Conservation (phyloP, 2,329 filamentous ascomycete species). For the Orbilia blumenaviensis region DNA sequence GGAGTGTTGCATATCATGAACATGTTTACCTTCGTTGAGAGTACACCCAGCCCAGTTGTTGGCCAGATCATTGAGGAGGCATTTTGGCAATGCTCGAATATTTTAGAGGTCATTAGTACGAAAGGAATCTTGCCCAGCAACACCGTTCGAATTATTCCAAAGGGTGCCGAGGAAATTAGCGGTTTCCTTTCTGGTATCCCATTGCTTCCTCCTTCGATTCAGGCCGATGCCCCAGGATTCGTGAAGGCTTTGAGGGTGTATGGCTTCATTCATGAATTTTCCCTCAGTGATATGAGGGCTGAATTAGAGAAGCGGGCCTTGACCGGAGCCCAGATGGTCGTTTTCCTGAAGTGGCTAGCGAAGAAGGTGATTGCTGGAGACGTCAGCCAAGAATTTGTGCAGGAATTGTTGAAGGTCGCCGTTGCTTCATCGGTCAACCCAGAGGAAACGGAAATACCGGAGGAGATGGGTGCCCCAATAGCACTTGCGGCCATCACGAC, state of each 20-base stretch:
- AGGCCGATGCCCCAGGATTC: slow-evolving; percentile 73
- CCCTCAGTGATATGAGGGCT: slow-evolving; percentile 81
- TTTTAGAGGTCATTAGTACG: slow-evolving; percentile 87
- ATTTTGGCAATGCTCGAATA: slow-evolving; percentile 91
- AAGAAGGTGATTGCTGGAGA: slow-evolving; percentile 76
- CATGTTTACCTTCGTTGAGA: slow-evolving; percentile 85
- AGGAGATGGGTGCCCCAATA: slow-evolving; percentile 69
- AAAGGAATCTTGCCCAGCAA: slow-evolving; percentile 85
- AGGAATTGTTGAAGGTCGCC: slow-evolving; percentile 78
- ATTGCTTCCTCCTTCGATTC: slow-evolving; percentile 79
- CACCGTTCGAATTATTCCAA: slow-evolving; percentile 78
- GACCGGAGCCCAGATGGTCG: slow-evolving; percentile 76
- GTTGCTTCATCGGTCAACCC: slow-evolving; percentile 68
- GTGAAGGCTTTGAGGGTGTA: slow-evolving; percentile 82
- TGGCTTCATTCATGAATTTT: slow-evolving; percentile 86
- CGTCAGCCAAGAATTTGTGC: slow-evolving; percentile 74
- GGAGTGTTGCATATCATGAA: slow-evolving; percentile 74
- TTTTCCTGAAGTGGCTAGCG: slow-evolving; percentile 85
- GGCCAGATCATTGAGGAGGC: slow-evolving; percentile 90
- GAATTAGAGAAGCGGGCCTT: slow-evolving; percentile 86
- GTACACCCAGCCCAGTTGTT: slow-evolving; percentile 84
- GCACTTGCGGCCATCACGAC: slow-evolving; percentile 78
- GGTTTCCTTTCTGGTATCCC: slow-evolving; percentile 90
- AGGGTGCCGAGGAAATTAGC: slow-evolving; percentile 69
- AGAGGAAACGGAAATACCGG: slow-evolving; percentile 59